A percentile compares a stretch with the other conserved stretches of the same genome.
These are phyloP conservation scores for Talaromyces thailandensis DNA, from an alignment of 495 filamentous ascomycete genomes.

Conservation along the genomic window DNA sequence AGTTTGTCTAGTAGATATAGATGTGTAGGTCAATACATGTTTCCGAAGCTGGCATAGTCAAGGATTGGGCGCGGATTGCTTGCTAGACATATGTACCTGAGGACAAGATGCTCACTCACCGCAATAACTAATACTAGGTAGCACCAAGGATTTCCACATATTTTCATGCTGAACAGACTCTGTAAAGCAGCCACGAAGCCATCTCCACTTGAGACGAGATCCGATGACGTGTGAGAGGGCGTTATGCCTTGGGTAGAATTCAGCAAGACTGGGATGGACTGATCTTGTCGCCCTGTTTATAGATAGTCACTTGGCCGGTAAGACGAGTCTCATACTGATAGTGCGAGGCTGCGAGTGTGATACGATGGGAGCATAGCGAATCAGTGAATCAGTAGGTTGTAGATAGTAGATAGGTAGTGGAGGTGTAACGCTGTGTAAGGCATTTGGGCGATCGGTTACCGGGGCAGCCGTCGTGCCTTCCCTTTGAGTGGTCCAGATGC, in stretches of 20 bases:
- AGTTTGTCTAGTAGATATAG: not conserved
- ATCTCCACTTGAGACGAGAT: not conserved
- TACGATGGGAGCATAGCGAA: not conserved
- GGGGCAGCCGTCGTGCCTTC: slow-evolving; percentile 1
- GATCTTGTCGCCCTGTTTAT: not conserved
- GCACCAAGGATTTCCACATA: not conserved
- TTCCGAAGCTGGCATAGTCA: not conserved
- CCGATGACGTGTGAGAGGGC: not conserved
- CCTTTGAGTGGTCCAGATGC: not conserved
- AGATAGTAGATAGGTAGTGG: no score
- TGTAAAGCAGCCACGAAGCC: not conserved
- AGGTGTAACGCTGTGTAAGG: not conserved
- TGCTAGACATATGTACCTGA: not conserved
- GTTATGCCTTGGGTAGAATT: not conserved
- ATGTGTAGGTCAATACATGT: not conserved
- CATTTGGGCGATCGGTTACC: slow-evolving; percentile 2
- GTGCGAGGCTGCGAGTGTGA: not conserved
- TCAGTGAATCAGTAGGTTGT: no score
- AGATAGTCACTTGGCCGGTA: not conserved
- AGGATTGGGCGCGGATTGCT: not conserved
- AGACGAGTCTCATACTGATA: not conserved
- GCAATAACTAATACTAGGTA: no score
- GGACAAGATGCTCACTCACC: not conserved
- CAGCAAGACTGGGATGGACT: not conserved
- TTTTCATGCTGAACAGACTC: not conserved